Evolutionary conservation across 495 filamentous ascomycete species (phyloP), one percentile per base, ranked within the genome.

Genomic region (Jackrogersella multiformis): DNA sequence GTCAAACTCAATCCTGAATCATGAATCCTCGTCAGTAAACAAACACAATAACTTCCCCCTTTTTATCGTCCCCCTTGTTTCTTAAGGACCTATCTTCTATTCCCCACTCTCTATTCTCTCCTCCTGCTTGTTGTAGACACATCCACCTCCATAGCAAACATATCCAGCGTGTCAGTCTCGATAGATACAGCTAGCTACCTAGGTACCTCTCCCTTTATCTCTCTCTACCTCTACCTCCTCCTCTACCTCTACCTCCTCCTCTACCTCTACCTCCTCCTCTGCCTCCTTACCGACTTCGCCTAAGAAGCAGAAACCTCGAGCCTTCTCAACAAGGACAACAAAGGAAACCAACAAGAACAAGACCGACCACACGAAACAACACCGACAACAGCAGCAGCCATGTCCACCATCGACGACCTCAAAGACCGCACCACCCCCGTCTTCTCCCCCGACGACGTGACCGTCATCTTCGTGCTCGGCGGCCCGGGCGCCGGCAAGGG

Each of bases 381-480:
- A 26, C 2, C 26, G 16, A 60, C 6, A 3, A 18, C 15, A 45
- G 23, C 32, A 13, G 20, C n/a, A 65, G 71, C 71, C 10, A 79
- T 79, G 77, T 74, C 77, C 2, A 73, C 76, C 42, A 62, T 73
- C 65, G 71, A 70, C 48, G 70, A 61, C 56, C 74, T 75, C 61
- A 77, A 79, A 58, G 81, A 88, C 58, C 76, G 79, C 35, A 81
- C 48, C 23, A 83, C 82, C 45, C 91, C 95, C 6, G 87, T 92
- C 66, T 99, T 96, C 87, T 88, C 86, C 55, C 81, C 90, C n/a
- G 64, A 84, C 46, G 82, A 91, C 38, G 92, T 94, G 12, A 93
- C 93, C 7, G 94, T 99, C 66, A 83, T 99, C 79, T 93, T 92
- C 82, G 89, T 92, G 13, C 89, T 93, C 55, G 90, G 90, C 76